phyloP scores from a whole-genome alignment of 2,329 filamentous ascomycete genomes.

The Arthrobotrys iridis region DNA sequence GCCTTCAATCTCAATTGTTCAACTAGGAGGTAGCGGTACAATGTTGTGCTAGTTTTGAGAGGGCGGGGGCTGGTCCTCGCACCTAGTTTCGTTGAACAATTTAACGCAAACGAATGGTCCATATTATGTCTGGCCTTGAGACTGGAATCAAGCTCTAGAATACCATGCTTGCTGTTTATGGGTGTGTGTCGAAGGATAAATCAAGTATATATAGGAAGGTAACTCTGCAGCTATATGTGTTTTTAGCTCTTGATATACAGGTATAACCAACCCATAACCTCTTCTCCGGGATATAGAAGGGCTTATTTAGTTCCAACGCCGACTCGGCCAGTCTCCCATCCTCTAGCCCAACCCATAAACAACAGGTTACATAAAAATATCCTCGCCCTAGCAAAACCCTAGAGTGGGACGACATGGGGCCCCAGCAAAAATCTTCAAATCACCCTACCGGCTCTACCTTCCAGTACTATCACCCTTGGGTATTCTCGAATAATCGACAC shows the following conservation, averaged over 20 bases:
- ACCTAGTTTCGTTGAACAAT: too few species aligned
- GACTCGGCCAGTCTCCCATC: constrained; percentile 1
- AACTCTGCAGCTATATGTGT: not conserved
- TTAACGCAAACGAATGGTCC: too few species aligned
- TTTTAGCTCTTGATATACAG: constrained; percentile 2
- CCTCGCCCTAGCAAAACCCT: not conserved
- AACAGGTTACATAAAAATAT: constrained; percentile 14
- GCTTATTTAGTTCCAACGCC: constrained; percentile 14
- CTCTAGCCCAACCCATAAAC: not conserved
- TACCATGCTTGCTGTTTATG: not conserved
- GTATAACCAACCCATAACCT: not conserved
- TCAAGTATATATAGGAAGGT: constrained; percentile 9
- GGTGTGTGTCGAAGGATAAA: not conserved
- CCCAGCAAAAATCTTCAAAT: not conserved
- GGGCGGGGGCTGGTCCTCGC: too few species aligned
- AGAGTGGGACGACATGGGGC: not conserved
- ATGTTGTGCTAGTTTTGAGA: too few species aligned
- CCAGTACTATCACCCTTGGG: not conserved
- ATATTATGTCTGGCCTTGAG: too few species aligned
- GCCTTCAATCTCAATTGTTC: too few species aligned
- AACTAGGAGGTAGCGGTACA: too few species aligned
- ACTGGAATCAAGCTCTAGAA: too few species aligned
- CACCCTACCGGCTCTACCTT: constrained; percentile 24
- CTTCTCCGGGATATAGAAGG: not conserved
- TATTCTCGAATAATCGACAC: not conserved